Percentiles rank a stretch among this genome's conserved stretches.
Evolutionary conservation across 805 yeast genomes (phyloP).

Genomic region (Ogataea naganishii): DNA sequence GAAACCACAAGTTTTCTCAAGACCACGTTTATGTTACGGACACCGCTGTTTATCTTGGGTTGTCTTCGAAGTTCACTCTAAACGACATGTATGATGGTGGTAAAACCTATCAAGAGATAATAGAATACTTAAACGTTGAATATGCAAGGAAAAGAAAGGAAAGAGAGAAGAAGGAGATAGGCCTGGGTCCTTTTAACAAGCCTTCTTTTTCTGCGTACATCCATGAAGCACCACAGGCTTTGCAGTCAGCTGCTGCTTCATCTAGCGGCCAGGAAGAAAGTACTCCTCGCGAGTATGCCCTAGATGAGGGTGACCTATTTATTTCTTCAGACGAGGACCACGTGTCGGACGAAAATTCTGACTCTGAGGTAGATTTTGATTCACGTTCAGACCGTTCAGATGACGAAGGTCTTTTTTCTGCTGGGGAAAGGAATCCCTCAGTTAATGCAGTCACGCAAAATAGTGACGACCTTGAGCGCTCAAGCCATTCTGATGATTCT

Average conservation of each 20-base stretch:
- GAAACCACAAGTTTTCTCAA: constrained; percentile 23
- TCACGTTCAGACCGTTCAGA: too few species aligned
- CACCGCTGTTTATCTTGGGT: constrained; percentile 23
- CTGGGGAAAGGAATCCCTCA: too few species aligned
- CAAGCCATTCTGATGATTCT: constrained; percentile 1
- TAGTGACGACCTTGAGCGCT: constrained; percentile 4
- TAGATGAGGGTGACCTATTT: neutral
- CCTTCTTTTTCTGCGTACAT: constrained; percentile 14
- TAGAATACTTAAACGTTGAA: constrained; percentile 15
- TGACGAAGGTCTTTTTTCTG: too few species aligned
- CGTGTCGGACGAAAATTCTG: too few species aligned
- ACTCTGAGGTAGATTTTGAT: too few species aligned
- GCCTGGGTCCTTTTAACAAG: constrained; percentile 20
- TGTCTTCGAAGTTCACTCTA: constrained; percentile 18
- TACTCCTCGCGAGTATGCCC: constrained; percentile 1
- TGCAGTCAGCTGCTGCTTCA: neutral
- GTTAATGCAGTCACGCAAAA: neutral
- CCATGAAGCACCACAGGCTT: constrained; percentile 5
- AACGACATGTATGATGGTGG: constrained; percentile 22
- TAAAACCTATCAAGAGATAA: constrained; percentile 17
- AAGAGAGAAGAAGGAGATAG: constrained; percentile 17
- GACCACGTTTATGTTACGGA: constrained; percentile 28
- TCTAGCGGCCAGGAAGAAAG: too few species aligned
- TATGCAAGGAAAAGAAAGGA: constrained; percentile 15
- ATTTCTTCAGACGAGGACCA: neutral